Evolutionary conservation across 805 yeast genomes (phyloP), one percentile per base, ranked within the genome.

Genomic region (Deakozyma indianensis): DNA sequence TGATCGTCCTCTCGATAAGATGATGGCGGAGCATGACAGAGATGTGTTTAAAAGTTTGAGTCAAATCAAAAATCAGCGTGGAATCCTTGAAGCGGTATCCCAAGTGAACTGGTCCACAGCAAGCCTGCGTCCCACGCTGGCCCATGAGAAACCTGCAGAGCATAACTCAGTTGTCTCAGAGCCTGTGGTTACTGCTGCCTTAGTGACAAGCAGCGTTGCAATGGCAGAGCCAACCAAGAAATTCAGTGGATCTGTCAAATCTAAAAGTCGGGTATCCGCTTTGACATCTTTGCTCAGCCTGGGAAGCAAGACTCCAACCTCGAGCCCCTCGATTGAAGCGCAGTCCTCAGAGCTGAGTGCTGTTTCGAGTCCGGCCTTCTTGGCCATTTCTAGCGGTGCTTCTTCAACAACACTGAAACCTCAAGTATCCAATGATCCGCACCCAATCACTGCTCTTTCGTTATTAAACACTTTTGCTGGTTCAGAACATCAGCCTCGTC

Each of bases 1-100:
- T 23, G 48, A 42, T 48, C 54, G 50, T 43, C 67, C 79, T 0
- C 66, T 80, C 29, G 52, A 70, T 1, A 80, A 77, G 29, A 71
- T 78, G 3, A 83, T 85, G 82, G 75, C 74, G 24, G 65, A 64
- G 1, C 83, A 84, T 54, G 97, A 90, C 55, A 59, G 65, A 1
- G 67, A 66, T 22, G 65, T 77, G 1, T 87, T 83, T 48, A 49
- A 49, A 23, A 45, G 57, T 2, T 52, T 43, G 41, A 53, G 45
- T 41, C 44, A 14, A 24, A 48, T 54, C 23, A 48, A 48, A 14
- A 45, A 49, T 20, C 53, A 51, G 43, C 47, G 55, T 40, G 28
- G 48, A 35, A 47, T 54, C 22, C 58, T 56, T 22, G 51, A 50
- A 23, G 57, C 56, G 0, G 54, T 21, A 4, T 32, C 38, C 9